Percentiles rank a stretch among this genome's conserved stretches.
Evolutionary conservation across 306 rosid species (phyloP).

Genomic region (Lablab purpureus): DNA sequence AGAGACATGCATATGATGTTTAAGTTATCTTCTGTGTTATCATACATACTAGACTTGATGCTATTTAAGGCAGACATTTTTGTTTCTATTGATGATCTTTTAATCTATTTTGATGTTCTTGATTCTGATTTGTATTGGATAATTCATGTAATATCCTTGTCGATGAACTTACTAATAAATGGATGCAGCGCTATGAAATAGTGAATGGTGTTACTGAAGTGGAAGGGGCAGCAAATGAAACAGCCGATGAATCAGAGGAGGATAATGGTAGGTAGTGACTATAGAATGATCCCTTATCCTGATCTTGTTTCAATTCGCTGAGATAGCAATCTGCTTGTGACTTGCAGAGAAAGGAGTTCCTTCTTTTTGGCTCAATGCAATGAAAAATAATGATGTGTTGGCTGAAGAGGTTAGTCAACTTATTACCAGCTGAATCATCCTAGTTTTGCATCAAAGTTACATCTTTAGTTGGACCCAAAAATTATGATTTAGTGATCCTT

Average conservation of each 20-base stretch:
- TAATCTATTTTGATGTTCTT: background rate
- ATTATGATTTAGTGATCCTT: background rate
- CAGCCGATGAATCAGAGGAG: constrained; percentile 55
- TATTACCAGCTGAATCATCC: background rate
- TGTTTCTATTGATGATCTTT: background rate
- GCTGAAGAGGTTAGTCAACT: constrained; percentile 77
- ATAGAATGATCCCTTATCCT: background rate
- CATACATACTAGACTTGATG: background rate
- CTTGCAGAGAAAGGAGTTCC: constrained; percentile 82
- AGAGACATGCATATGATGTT: background rate
- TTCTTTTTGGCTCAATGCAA: constrained; percentile 86
- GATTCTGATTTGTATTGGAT: background rate
- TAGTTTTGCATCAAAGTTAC: background rate
- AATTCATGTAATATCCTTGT: background rate
- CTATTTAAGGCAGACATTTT: background rate
- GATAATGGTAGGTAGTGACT: constrained; percentile 64
- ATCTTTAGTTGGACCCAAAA: background rate
- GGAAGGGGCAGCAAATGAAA: constrained; percentile 63
- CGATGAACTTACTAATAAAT: background rate
- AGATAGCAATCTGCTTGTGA: constrained; percentile 28
- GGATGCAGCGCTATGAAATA: constrained; percentile 75
- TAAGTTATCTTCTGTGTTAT: background rate
- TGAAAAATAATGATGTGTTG: constrained; percentile 87
- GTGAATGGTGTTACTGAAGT: constrained; percentile 78
- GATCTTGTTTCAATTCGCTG: constrained; percentile 9